Evolutionary conservation across 305 asterid species (phyloP), one percentile per base, ranked within the genome.

Genomic region (Stenogyne calaminthoides): DNA sequence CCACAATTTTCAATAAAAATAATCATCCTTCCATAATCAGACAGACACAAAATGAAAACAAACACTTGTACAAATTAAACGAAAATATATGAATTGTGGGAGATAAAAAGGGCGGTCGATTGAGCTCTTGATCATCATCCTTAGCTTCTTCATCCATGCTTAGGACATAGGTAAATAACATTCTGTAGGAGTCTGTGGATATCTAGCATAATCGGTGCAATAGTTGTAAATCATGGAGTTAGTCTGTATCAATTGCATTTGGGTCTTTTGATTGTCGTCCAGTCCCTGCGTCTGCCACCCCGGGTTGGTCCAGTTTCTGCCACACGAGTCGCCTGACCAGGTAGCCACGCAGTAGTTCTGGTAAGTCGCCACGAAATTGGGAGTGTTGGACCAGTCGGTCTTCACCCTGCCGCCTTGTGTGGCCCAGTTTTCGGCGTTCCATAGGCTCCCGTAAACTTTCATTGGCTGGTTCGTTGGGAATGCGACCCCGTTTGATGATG

Each of bases 371-470:
- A 80, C 77, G 70, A 89, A 89, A 3, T 18, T 19, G 1, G 92
- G 93, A 18, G 92, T 87, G 36, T 68, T 47, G 5, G 69, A 71
- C 96, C 96, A 90, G 14, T 88, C 86, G 0, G 88, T 89, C 72
- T 86, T 89, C 61, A 88, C 82, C 1, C 60, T 67, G 4, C 96
- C 93, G 39, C 91, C 92, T 16, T 80, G 85, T 5, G 91, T 86
- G 3, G 90, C 91, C 96, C 93, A 89, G 1, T 85, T 82, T 19
- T 87, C 92, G 0, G 88, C 91, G 19, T 89, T 72, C 96, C 96
- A 90, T 1, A 90, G 15, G 67, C 94, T 90, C 20, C 85, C 84
- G 56, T 82, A 77, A 44, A 90, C 62, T 72, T 77, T 85, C 96
- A 88, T 90, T 0, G 94, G 75, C 65, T 88, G 94, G 56, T 64